Conservation (phyloP, 257 asterid species). For the Dorcoceras hygrometricum region DNA sequence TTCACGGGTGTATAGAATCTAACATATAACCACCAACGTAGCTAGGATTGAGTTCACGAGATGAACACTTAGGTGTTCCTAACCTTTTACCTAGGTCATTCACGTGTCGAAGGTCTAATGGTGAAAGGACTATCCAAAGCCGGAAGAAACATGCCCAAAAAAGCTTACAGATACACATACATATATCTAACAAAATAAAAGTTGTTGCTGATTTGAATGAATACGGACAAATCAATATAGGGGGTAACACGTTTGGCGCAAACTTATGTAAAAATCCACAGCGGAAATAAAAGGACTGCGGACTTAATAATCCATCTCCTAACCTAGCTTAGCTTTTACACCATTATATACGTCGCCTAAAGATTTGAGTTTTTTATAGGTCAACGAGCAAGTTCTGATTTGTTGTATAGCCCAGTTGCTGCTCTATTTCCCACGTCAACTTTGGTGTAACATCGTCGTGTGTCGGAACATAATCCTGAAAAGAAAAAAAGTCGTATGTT, state of each 20-base stretch:
- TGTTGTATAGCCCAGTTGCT: conserved; percentile 62
- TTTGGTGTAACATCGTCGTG: conserved; percentile 55
- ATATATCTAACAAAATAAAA: conserved; percentile 3
- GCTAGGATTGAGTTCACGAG: no score
- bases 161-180: not conserved
- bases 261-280: conserved; percentile 18
- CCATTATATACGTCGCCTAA: conserved; percentile 22
- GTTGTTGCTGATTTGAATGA: conserved; percentile 1
- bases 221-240: conserved; percentile 15
- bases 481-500: not conserved
- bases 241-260: conserved; percentile 8
- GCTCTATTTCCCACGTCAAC: conserved; percentile 93
- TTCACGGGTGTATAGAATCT: no score
- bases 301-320: conserved; percentile 16
- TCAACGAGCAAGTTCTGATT: conserved; percentile 83
- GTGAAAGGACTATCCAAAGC: no score
- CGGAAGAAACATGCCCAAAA: no score
- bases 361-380: not conserved
- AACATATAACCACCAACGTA: no score
- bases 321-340: not conserved
- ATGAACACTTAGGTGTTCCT: no score
- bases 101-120: no score
- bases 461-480: conserved; percentile 67
- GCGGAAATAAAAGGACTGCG: conserved; percentile 5
- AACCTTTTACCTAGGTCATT: no score